A percentile compares a stretch with the other conserved stretches of the same genome.
Conservation (phyloP, 108 stramenopile genomes). For the Ochromonas danica region DNA sequence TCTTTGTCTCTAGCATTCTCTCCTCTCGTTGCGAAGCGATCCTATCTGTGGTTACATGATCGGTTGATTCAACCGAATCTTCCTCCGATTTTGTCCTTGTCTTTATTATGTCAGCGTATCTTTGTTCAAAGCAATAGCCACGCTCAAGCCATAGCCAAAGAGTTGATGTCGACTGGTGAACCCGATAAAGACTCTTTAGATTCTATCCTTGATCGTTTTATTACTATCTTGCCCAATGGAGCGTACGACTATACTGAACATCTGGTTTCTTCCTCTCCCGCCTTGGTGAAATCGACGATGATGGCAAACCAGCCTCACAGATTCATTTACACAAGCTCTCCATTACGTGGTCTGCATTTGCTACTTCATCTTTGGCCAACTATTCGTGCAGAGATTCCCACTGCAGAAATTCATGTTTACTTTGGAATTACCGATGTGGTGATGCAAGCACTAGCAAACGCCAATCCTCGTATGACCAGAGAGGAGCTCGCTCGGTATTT, state of each 20-base stretch:
- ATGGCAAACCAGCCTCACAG: neutral
- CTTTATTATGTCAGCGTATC: neutral
- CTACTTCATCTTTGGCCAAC: constrained; percentile 43
- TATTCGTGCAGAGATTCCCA: constrained; percentile 39
- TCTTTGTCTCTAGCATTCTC: constrained; percentile 52
- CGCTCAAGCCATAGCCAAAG: neutral
- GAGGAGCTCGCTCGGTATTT: constrained; percentile 37
- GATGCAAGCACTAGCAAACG: neutral
- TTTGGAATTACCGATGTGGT: constrained; percentile 55
- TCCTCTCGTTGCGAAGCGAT: neutral
- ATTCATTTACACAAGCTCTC: constrained; percentile 55
- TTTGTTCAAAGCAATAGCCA: neutral
- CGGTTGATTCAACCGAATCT: neutral
- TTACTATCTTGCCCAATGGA: neutral
- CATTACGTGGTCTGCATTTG: constrained; percentile 50
- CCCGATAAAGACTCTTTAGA: neutral
- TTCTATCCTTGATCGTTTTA: neutral
- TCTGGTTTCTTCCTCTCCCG: neutral
- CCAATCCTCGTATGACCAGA: neutral
- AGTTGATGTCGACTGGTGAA: neutral
- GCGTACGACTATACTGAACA: neutral
- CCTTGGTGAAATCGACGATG: neutral
- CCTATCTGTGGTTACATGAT: constrained; percentile 58
- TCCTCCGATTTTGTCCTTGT: neutral
- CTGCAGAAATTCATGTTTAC: constrained; percentile 47